Evolutionary conservation across 306 rosid species (phyloP).

Genomic region (Cucurbita maxima): DNA sequence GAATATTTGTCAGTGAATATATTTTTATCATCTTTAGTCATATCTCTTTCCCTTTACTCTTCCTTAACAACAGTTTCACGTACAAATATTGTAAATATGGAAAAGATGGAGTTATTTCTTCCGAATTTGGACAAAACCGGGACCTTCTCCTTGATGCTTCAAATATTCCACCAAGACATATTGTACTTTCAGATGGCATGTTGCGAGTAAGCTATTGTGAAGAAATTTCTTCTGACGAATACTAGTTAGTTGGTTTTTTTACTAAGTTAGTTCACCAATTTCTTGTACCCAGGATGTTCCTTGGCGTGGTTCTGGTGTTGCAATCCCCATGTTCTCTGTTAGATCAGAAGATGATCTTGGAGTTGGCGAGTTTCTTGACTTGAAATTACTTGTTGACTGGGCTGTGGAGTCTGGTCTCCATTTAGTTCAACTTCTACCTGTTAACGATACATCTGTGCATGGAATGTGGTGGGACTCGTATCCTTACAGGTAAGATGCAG

Average conservation of each 20-base stretch:
- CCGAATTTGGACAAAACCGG: conserved; percentile 65
- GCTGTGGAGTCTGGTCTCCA: conserved; percentile 83
- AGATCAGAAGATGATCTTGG: conserved; percentile 85
- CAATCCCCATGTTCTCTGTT: conserved; percentile 87
- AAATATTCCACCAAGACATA: conserved; percentile 33
- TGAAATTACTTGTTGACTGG: conserved; percentile 84
- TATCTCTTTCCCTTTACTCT: conserved; percentile 3
- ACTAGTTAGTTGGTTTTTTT: not conserved
- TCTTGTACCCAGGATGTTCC: conserved; percentile 46
- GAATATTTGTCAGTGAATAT: not conserved
- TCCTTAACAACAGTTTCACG: conserved; percentile 54
- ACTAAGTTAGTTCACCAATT: conserved; percentile 9
- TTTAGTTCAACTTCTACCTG: conserved; percentile 89
- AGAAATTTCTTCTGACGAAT: not conserved
- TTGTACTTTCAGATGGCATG: conserved; percentile 78
- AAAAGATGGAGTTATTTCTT: conserved; percentile 38
- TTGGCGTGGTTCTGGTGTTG: conserved; percentile 95
- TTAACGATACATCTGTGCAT: conserved; percentile 91
- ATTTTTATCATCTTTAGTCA: not conserved
- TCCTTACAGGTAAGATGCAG: conserved; percentile 67
- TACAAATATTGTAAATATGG: conserved; percentile 70
- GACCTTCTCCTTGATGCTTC: conserved; percentile 42
- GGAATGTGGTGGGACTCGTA: conserved; percentile 99
- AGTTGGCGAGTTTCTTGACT: conserved; percentile 98
- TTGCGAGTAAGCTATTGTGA: conserved; percentile 40